These are phyloP conservation scores for Suillus paluster DNA, from an alignment of 768 basidiomycete genomes.

Conservation along the genomic window DNA sequence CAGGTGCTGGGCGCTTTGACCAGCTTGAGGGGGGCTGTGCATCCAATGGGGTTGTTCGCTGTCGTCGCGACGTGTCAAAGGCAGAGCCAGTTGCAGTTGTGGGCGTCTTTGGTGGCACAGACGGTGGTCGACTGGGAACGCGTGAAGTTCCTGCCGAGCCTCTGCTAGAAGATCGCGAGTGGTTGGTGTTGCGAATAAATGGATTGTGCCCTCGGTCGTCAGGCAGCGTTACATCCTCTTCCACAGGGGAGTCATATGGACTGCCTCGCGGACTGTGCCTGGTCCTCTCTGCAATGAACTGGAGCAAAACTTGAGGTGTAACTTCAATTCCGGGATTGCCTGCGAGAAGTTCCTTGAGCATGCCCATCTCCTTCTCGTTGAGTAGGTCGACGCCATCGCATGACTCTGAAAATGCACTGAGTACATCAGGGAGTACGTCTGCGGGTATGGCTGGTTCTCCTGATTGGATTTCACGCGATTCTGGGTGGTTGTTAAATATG, in stretches of 20 bases:
- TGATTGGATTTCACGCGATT: slow-evolving; percentile 58
- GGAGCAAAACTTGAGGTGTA: slow-evolving; percentile 67
- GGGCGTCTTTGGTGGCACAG: slow-evolving; percentile 60
- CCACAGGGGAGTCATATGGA: slow-evolving; percentile 38
- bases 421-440: slow-evolving; percentile 70
- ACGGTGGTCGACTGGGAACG: slow-evolving; percentile 55
- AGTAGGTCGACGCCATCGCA: slow-evolving; percentile 69
- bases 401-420: slow-evolving; percentile 62
- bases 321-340: slow-evolving; percentile 67
- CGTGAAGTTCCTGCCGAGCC: slow-evolving; percentile 52
- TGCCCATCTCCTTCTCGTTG: slow-evolving; percentile 60
- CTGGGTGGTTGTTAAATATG: slow-evolving; percentile 69
- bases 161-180: slow-evolving; percentile 62
- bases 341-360: slow-evolving; percentile 61
- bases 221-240: slow-evolving; percentile 40
- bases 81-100: slow-evolving; percentile 50
- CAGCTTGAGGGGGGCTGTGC: slow-evolving; percentile 75
- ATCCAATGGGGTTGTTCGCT: slow-evolving; percentile 68
- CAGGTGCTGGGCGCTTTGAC: slow-evolving; percentile 69
- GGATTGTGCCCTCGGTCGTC: slow-evolving; percentile 45
- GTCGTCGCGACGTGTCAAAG: slow-evolving; percentile 71
- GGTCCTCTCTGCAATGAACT: slow-evolving; percentile 66
- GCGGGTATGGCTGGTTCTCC: slow-evolving; percentile 72
- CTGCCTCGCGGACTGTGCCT: slow-evolving; percentile 41
- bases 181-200: slow-evolving; percentile 25